Conservation (phyloP, 2,329 filamentous ascomycete genomes). For the Onygenales sp. region DNA sequence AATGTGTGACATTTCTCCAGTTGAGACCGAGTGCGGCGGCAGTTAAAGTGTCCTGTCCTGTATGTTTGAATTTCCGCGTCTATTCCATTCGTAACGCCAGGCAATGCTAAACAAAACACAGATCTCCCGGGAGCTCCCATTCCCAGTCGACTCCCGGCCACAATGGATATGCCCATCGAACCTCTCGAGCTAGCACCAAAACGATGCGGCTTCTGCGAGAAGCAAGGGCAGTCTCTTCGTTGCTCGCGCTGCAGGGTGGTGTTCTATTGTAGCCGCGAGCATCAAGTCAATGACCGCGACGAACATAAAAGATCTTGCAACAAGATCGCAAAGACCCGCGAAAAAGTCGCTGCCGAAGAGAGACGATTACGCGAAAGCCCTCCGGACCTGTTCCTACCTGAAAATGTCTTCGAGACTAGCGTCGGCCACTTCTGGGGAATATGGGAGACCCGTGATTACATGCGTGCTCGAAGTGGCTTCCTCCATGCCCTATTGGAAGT, state of each 20-base stretch:
- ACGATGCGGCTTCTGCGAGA: slow-evolving; percentile 18
- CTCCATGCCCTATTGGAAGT: slow-evolving; percentile 25
- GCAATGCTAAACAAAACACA: neutral
- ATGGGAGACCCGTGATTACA: slow-evolving; percentile 35
- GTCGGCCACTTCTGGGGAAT: slow-evolving; percentile 38
- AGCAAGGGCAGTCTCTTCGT: slow-evolving; percentile 21
- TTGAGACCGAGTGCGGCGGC: no score
- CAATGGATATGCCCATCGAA: no score
- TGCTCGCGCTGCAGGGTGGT: slow-evolving; percentile 37
- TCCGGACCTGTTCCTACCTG: slow-evolving; percentile 16
- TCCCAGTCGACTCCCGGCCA: neutral
- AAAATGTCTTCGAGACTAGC: slow-evolving; percentile 29
- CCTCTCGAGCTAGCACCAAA: neutral
- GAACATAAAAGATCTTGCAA: slow-evolving; percentile 35
- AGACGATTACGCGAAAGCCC: slow-evolving; percentile 24
- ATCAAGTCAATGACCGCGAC: slow-evolving; percentile 31
- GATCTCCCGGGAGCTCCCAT: neutral
- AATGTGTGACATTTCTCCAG: no score
- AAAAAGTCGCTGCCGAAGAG: slow-evolving; percentile 27
- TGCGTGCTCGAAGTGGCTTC: slow-evolving; percentile 28
- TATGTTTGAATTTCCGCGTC: no score
- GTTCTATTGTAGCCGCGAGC: slow-evolving; percentile 38
- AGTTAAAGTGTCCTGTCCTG: no score
- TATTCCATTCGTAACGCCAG: no score
- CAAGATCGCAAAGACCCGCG: slow-evolving; percentile 23